phyloP scores from a whole-genome alignment of 2,329 filamentous ascomycete species.

The Verticillium tricorpus region DNA sequence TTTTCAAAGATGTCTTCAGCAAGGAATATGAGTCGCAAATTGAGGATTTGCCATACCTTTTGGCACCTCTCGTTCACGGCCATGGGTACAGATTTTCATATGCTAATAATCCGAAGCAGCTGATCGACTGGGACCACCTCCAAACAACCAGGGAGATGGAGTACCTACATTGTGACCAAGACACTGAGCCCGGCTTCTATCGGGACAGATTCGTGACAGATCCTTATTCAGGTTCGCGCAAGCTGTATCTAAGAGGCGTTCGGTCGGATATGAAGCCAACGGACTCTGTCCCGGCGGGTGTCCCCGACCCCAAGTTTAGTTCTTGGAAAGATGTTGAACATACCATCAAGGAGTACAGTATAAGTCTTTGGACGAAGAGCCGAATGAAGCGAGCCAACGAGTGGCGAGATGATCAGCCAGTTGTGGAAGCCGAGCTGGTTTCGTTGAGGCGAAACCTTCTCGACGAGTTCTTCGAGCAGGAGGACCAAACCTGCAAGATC shows the following conservation, averaged over 20 bases:
- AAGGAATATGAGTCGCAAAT: conserved; percentile 68
- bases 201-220: conserved; percentile 51
- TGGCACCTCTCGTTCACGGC: conserved; percentile 52
- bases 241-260: conserved; percentile 50
- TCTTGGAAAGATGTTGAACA: conserved; percentile 34
- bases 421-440: conserved; percentile 70
- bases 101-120: not conserved
- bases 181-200: conserved; percentile 44
- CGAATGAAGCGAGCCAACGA: conserved; percentile 21
- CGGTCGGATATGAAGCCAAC: conserved; percentile 55
- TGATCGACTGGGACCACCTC: conserved; percentile 61
- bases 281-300: conserved; percentile 59
- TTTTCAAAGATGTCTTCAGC: conserved; percentile 85
- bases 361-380: conserved; percentile 63
- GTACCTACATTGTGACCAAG: conserved; percentile 33
- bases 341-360: conserved; percentile 78
- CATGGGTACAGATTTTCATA: conserved; percentile 22
- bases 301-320: conserved; percentile 42
- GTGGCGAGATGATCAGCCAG: conserved; percentile 70
- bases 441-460: conserved; percentile 79
- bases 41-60: conserved; percentile 73
- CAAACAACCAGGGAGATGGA: conserved; percentile 28
- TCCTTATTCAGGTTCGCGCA: conserved; percentile 58
- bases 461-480: conserved; percentile 58
- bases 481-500: conserved; percentile 32